Conservation (phyloP, 345 rosid genomes). For the Pelargonium nanum region DNA sequence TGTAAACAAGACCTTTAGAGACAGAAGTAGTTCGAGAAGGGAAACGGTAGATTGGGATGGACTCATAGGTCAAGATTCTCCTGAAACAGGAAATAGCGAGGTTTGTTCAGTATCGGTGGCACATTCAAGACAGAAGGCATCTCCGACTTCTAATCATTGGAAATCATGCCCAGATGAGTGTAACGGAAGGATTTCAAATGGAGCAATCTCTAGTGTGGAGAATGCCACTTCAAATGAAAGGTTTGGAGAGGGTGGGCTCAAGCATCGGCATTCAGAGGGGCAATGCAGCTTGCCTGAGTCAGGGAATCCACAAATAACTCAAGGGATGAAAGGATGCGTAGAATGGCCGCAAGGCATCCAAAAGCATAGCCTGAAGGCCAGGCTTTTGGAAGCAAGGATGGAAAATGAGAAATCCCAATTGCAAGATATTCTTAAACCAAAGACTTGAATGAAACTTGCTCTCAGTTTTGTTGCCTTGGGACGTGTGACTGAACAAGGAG, state of each 20-base stretch:
- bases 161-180: slow-evolving; percentile 58
- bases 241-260: slow-evolving; percentile 47
- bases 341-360: slow-evolving; percentile 83
- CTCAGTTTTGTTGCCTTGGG: not conserved
- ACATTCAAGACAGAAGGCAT: slow-evolving; percentile 45
- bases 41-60: slow-evolving; percentile 55
- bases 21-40: slow-evolving; percentile 39
- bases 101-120: slow-evolving; percentile 49
- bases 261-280: slow-evolving; percentile 47
- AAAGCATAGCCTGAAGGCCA: slow-evolving; percentile 78
- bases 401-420: slow-evolving; percentile 74
- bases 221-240: slow-evolving; percentile 48
- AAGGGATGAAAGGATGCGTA: slow-evolving; percentile 92
- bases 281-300: slow-evolving; percentile 84
- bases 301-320: slow-evolving; percentile 46
- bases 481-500: too few relatives aligned
- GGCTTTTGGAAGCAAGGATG: slow-evolving; percentile 81
- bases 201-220: slow-evolving; percentile 51
- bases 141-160: slow-evolving; percentile 70
- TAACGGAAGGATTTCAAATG: slow-evolving; percentile 56
- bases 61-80: slow-evolving; percentile 31
- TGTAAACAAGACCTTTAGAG: slow-evolving; percentile 30
- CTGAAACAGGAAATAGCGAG: slow-evolving; percentile 38
- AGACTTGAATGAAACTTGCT: slow-evolving; percentile 33
- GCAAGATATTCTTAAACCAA: slow-evolving; percentile 75